These are phyloP conservation scores for Incumbomyces lentus DNA, from an alignment of 2,329 filamentous ascomycete species.

Conservation along the genomic window DNA sequence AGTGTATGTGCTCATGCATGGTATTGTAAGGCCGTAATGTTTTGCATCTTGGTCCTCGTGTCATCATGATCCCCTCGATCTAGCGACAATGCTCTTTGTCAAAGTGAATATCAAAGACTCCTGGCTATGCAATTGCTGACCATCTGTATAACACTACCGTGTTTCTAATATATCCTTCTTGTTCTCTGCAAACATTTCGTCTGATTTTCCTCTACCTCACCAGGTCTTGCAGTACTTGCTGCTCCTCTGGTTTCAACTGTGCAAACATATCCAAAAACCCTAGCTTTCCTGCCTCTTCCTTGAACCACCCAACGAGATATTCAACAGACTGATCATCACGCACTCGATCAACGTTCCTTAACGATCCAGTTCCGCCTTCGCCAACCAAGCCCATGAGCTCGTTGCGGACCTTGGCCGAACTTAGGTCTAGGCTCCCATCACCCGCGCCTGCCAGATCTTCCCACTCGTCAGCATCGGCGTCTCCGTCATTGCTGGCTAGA, in stretches of 20 bases:
- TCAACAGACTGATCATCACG: slow-evolving; percentile 84
- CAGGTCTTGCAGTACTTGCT: slow-evolving; percentile 16
- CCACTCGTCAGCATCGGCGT: slow-evolving; percentile 73
- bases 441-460: slow-evolving; percentile 66
- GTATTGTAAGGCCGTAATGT: too few relatives aligned
- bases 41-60: too few relatives aligned
- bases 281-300: slow-evolving; percentile 40
- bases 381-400: slow-evolving; percentile 63
- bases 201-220: slow-evolving; percentile 8
- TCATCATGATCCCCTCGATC: too few relatives aligned
- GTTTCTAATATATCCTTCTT: too few relatives aligned
- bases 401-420: slow-evolving; percentile 54
- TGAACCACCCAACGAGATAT: slow-evolving; percentile 76
- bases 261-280: slow-evolving; percentile 47
- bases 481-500: slow-evolving; percentile 32
- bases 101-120: too few relatives aligned
- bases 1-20: too few relatives aligned
- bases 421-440: slow-evolving; percentile 53
- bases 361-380: slow-evolving; percentile 35
- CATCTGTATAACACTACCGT: neutral
- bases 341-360: slow-evolving; percentile 42
- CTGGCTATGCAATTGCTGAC: too few relatives aligned
- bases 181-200: too few relatives aligned
- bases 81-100: too few relatives aligned
- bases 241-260: slow-evolving; percentile 43